These are phyloP conservation scores for Talaromyces sp. DNA, from an alignment of 2,329 filamentous ascomycete genomes.

Conservation along the genomic window DNA sequence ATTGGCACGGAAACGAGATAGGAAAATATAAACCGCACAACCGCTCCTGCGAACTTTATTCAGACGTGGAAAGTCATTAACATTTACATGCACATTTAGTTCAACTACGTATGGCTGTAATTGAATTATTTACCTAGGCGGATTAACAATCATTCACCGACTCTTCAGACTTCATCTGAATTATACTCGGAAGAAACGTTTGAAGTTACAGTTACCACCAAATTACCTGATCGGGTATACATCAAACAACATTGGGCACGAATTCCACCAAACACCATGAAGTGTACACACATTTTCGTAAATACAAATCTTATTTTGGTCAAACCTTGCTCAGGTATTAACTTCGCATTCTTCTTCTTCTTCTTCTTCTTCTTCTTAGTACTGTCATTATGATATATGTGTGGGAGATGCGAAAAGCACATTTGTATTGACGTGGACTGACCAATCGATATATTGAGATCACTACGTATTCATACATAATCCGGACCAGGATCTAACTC, in stretches of 20 bases:
- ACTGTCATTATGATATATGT: no score
- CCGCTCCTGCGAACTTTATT: background rate
- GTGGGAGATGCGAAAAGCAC: background rate
- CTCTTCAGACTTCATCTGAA: background rate
- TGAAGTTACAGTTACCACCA: background rate
- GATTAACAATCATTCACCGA: background rate
- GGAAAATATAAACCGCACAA: background rate
- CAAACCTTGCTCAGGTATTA: background rate
- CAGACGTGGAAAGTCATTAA: background rate
- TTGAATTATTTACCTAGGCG: background rate
- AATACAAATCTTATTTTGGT: background rate
- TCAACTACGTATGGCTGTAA: background rate
- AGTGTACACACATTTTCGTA: background rate
- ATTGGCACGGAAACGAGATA: background rate
- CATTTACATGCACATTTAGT: background rate
- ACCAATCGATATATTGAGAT: background rate
- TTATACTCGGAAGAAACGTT: background rate
- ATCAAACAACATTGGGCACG: conserved; percentile 6
- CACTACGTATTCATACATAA: background rate
- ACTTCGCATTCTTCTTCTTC: background rate
- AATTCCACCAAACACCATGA: background rate
- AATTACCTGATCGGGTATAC: conserved; percentile 5
- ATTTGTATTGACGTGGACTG: background rate
- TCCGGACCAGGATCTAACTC: background rate
- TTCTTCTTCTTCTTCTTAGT: background rate